Evolutionary conservation across 164 flowering plant species (phyloP).

Genomic region (Vitis rupestris): DNA sequence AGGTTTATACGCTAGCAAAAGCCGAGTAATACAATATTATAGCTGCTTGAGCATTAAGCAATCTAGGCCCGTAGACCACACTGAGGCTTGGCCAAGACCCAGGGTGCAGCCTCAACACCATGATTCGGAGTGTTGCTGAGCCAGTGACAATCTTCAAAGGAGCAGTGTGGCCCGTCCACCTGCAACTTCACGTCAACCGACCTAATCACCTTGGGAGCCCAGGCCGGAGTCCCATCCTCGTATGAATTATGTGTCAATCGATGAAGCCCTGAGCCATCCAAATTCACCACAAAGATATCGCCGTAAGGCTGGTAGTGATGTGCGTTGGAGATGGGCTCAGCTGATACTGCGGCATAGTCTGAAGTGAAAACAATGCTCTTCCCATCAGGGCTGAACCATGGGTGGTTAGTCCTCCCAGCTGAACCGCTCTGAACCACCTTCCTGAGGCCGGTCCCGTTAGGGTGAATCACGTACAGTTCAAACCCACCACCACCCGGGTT

Average conservation of each 20-base stretch:
- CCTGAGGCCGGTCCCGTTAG: slow-evolving; percentile 75
- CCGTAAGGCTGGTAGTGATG: slow-evolving; percentile 93
- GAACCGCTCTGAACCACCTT: slow-evolving; percentile 61
- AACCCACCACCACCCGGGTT: slow-evolving; percentile 71
- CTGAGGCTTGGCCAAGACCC: slow-evolving; percentile 1
- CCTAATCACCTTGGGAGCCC: slow-evolving; percentile 51
- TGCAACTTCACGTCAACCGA: slow-evolving; percentile 48
- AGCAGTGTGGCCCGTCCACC: slow-evolving; percentile 30
- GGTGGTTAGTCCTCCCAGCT: slow-evolving; percentile 78
- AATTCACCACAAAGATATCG: slow-evolving; percentile 57
- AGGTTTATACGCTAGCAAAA: no score
- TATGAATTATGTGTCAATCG: slow-evolving; percentile 79
- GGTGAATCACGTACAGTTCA: slow-evolving; percentile 62
- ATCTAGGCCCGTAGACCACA: slow-evolving; percentile 6
- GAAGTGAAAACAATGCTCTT: slow-evolving; percentile 66
- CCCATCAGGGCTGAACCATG: slow-evolving; percentile 80
- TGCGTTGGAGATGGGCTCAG: slow-evolving; percentile 80
- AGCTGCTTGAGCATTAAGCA: background rate
- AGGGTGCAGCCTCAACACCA: background rate
- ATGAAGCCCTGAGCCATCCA: slow-evolving; percentile 60
- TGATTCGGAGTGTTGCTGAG: slow-evolving; percentile 31
- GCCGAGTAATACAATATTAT: no score
- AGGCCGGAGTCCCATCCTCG: slow-evolving; percentile 91
- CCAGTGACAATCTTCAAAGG: slow-evolving; percentile 81
- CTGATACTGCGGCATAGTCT: slow-evolving; percentile 77